These are phyloP conservation scores for Cladosporium sp. DNA, from an alignment of 2,329 filamentous ascomycete species.

Conservation along the genomic window DNA sequence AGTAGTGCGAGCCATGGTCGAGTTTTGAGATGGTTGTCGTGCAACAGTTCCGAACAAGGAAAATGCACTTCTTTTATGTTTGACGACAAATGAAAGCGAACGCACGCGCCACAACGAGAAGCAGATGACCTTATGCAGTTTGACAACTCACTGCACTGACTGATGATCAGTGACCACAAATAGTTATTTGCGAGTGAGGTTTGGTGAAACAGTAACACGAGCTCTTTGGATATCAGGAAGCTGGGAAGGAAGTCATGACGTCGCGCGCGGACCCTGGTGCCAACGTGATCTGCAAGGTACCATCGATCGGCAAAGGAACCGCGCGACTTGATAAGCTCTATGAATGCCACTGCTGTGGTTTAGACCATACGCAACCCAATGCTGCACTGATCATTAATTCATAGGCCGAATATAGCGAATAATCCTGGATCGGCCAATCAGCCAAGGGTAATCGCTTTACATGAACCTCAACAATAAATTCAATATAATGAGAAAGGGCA, in stretches of 20 bases:
- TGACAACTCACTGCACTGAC: background rate
- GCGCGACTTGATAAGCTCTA: too few species aligned
- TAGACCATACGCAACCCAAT: too few species aligned
- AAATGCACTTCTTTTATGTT: background rate
- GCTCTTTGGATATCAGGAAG: background rate
- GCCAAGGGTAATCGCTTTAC: background rate
- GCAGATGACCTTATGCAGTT: background rate
- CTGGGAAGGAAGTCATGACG: conserved; percentile 6
- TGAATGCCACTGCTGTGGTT: too few species aligned
- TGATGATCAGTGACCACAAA: too few species aligned
- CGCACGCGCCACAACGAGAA: background rate
- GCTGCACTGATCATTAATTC: too few species aligned
- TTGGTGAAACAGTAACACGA: background rate
- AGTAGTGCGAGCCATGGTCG: conserved; percentile 25
- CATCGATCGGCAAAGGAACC: background rate
- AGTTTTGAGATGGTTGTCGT: background rate
- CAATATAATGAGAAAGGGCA: too few species aligned
- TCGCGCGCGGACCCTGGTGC: background rate
- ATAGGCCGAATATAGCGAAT: background rate
- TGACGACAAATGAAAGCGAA: too few species aligned
- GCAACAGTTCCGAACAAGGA: background rate
- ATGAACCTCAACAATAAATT: too few species aligned
- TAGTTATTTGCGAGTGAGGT: background rate
- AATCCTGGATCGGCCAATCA: background rate
- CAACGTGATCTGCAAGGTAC: conserved; percentile 2